Base-by-base conservation (phyloP, 306 rosid genomes). In the Bauhinia variegata region DNA sequence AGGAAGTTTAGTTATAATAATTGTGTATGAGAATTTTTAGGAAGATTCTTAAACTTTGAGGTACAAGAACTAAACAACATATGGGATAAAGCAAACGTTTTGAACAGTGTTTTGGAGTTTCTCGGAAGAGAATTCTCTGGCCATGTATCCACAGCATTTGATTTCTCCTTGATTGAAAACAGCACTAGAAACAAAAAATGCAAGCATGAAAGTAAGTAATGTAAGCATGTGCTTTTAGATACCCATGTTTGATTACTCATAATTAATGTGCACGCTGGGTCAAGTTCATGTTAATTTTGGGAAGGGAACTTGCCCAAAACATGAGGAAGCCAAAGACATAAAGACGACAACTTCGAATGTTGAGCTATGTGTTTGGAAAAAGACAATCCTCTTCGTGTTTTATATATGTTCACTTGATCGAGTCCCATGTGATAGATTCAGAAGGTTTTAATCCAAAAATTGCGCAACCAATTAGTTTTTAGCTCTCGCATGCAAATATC, bases 11-110 rank as follows among this genome's bases (percentile, higher is more conserved):
- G 43, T 56, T 80, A 33, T 68, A 71, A 74, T 83, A 71, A 9
- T 37, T 63, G 47, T 43, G 65, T 71, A 37, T 59, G 78, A 56
- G 80, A 77, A 68, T 74, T 83, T 83, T 81, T 57, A 83, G 91
- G 80, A 70, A 79, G 91, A 86, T 86, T 88, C 91, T 84, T 70
- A 74, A 60, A 63, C 77, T 58, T 58, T 70, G 38, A 75, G 83
- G 71, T 77, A 73, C 89, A 85, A 78, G 43, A 70, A 79, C 89
- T 76, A 82, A 5, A 68, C 23, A 86, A 87, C 90, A 78, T 60
- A 64, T 64, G 70, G 73, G 82, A 82, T 70, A 57, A 63, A 80
- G 84, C 61, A 77, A 84, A 44, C 23, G 44, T 53, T 72, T 64
- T 67, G 72, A 68, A 63, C 82, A 33, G 74, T 34, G 70, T 43